These are phyloP conservation scores for Peronospora farinosa DNA, from an alignment of 352 stramenopile genomes.

Conservation along the genomic window DNA sequence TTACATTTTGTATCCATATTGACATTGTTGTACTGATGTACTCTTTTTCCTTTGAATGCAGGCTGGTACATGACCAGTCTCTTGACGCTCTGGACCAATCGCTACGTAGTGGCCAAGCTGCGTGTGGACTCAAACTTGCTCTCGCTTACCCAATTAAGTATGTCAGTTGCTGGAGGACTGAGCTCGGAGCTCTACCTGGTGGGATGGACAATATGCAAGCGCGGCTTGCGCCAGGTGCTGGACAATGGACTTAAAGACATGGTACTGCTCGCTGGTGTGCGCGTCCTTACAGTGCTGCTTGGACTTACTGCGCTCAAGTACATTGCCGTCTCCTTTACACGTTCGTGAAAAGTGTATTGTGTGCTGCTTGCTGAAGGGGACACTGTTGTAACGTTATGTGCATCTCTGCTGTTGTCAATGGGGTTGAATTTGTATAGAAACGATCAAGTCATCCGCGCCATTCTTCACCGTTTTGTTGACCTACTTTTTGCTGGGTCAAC, in stretches of 20 bases:
- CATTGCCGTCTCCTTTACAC: slow-evolving; percentile 87
- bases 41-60: slow-evolving; percentile 15
- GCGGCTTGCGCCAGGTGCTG: slow-evolving; percentile 41
- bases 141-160: slow-evolving; percentile 68
- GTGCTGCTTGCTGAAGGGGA: not conserved
- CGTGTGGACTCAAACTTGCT: slow-evolving; percentile 72
- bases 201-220: slow-evolving; percentile 54
- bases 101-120: slow-evolving; percentile 71
- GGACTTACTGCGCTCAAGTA: slow-evolving; percentile 88
- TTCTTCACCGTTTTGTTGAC: slow-evolving; percentile 89
- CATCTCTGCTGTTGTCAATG: slow-evolving; percentile 9
- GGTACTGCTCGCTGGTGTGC: slow-evolving; percentile 69
- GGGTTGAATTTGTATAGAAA: slow-evolving; percentile 47
- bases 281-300: slow-evolving; percentile 84
- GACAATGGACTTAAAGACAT: slow-evolving; percentile 75
- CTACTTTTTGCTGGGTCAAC: slow-evolving; percentile 78
- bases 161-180: slow-evolving; percentile 70
- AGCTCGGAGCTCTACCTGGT: slow-evolving; percentile 67
- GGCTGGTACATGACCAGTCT: slow-evolving; percentile 79
- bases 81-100: slow-evolving; percentile 79
- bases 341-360: slow-evolving; percentile 29
- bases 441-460: slow-evolving; percentile 88
- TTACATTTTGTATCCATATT: not conserved
- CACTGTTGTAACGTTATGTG: slow-evolving; percentile 13
- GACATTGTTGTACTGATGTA: slow-evolving; percentile 1